Evolutionary conservation across 495 filamentous ascomycete genomes (phyloP), one percentile per base, ranked within the genome.

Genomic region (Penicillium parvum): DNA sequence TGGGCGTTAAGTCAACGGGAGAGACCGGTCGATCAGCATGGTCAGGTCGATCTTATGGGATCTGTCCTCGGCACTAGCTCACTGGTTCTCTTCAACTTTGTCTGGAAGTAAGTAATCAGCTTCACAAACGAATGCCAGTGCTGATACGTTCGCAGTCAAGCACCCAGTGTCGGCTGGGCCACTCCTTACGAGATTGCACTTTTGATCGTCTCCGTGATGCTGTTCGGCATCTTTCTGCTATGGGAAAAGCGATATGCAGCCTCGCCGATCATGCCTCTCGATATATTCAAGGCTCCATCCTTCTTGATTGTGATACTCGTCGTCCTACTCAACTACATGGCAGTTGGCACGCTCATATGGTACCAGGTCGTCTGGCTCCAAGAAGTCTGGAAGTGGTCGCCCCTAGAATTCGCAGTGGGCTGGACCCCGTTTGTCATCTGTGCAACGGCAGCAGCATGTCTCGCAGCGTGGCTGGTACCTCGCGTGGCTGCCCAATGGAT

Each of bases 61-160:
- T 66, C 73, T 1, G 57, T 57, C n/a, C 49, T 79, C 7, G 71
- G 72, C 0, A 61, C 66, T 1, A 56, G 58, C 9, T 68, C 61
- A 1, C 45, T 77, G 19, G 71, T 78, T 8, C 41, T 76, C 2
- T 78, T 78, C 60, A 79, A 73, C 48, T 68, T 77, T 51, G 68
- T 68, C 16, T 79, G 75, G 74, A 77, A 73, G 72, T 78, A 56
- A 58, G 72, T 55, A 1, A 17, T 12, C 23, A n/a, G 11, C 10
- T n/a, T n/a, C 10, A 10, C 10, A 29, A 4, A 29, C 2, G 11
- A 5, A 29, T 29, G 11, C 27, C 15, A 29, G 1, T 12, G 39
- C 38, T 47, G 7, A 37, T 40, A 7, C 8, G 5, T 7, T 10
- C 9, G 4, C 18, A 77, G 75, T 43, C 72, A 77, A 68, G 75